These are phyloP conservation scores for Mortierella sp. DNA, from an alignment of 371 early-diverging fungal genomes.

Conservation along the genomic window DNA sequence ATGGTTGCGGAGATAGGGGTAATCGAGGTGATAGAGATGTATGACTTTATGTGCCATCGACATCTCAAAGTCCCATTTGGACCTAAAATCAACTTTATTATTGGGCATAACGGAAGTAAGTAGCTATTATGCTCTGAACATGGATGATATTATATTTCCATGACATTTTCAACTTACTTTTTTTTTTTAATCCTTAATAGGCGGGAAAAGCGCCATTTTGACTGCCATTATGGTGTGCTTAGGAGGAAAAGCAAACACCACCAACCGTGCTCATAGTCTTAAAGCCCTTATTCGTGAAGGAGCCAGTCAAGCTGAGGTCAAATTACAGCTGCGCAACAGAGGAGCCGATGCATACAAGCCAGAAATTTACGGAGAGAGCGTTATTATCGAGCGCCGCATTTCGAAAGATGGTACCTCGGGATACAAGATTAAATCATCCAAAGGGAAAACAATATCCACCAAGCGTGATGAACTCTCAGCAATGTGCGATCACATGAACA, in stretches of 20 bases:
- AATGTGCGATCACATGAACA: slow-evolving; percentile 90
- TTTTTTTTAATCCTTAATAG: slow-evolving; percentile 34
- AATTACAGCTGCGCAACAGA: slow-evolving; percentile 82
- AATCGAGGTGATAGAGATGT: slow-evolving; percentile 83
- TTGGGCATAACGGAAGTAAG: slow-evolving; percentile 95
- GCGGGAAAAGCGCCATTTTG: slow-evolving; percentile 96
- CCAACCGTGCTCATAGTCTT: slow-evolving; percentile 88
- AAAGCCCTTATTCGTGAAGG: slow-evolving; percentile 90
- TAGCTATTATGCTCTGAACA: not conserved
- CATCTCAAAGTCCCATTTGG: slow-evolving; percentile 82
- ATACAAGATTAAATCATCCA: slow-evolving; percentile 81
- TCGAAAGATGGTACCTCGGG: slow-evolving; percentile 72
- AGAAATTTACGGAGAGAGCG: slow-evolving; percentile 83
- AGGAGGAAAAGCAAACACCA: slow-evolving; percentile 90
- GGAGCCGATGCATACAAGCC: slow-evolving; percentile 87
- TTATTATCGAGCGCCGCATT: slow-evolving; percentile 88
- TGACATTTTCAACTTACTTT: not conserved
- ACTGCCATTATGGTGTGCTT: slow-evolving; percentile 92
- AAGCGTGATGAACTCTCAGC: slow-evolving; percentile 85
- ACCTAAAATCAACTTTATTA: slow-evolving; percentile 94
- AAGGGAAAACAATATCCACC: slow-evolving; percentile 74
- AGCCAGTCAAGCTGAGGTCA: slow-evolving; percentile 72
- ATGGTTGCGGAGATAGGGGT: slow-evolving; percentile 74
- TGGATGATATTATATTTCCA: not conserved
- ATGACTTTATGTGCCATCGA: slow-evolving; percentile 96